Base-by-base conservation (phyloP, 2,329 filamentous ascomycete genomes). In the Apiospora saccharicola region DNA sequence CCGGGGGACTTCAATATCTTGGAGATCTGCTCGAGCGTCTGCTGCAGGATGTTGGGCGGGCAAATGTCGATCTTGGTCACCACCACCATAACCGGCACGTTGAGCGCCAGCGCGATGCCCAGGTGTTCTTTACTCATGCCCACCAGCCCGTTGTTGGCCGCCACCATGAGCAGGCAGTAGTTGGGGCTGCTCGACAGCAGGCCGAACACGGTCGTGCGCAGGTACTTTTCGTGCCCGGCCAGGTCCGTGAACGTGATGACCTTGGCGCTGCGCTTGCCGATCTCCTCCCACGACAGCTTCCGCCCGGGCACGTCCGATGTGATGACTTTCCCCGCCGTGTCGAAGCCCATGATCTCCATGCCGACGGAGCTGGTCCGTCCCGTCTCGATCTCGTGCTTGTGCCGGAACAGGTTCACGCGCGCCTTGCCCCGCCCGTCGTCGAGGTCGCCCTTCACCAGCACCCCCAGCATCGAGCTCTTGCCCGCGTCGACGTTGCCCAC, bases 21-120 rank as follows among this genome's bases (percentile, higher is more conserved):
- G 70, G 91, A 96, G 74, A 99, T 90, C 82, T 98, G 96, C 14
- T 91, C 93, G 67, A 98, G 91, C 30, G 96, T 99, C 85, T 98
- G 93, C 83, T 97, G 91, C 34, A 99, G 86, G 78, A 99, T 98
- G 76, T 98, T 93, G 1, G 96, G 95, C 30, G 96, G 96, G 82
- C 96, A 98, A 71, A 98, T 98, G 81, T 98, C 96, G 75, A 98
- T 98, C 86, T 98, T 99, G 82, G 96, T 99, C 75, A 98, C 91
- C 75, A 98, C 92, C 4, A 98, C 95, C 94, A 99, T 97, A 77
- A 99, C 94, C 0, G 96, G 96, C 14, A 99, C 96, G 79, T 98
- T 98, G 70, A 99, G 86, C 0, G 96, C 95, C 44, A 98, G 86
- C 0, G 96, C 96, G 75, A 99, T 98, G 22, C 96, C 96, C 4